These are phyloP conservation scores for Fusarium incarnatum DNA, from an alignment of 2,329 filamentous ascomycete genomes.

Conservation along the genomic window DNA sequence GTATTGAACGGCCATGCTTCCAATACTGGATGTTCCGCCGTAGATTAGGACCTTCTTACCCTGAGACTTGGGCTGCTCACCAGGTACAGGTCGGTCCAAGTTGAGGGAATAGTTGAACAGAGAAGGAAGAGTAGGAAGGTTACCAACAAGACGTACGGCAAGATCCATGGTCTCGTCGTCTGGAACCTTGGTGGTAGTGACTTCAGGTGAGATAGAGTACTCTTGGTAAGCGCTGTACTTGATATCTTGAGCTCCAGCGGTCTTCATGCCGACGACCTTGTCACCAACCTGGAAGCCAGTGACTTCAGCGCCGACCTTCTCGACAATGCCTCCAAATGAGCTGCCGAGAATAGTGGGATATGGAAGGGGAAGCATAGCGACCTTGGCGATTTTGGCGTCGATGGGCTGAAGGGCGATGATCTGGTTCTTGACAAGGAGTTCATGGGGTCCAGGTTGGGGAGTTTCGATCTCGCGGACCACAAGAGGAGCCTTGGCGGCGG, in stretches of 20 bases:
- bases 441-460: constrained; percentile 30
- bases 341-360: constrained; percentile 34
- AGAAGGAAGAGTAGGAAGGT: constrained; percentile 31
- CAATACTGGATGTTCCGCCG: constrained; percentile 36
- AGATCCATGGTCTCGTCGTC: constrained; percentile 17
- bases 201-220: constrained; percentile 11
- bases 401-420: constrained; percentile 36
- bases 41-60: constrained; percentile 29
- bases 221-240: constrained; percentile 37
- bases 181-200: constrained; percentile 27
- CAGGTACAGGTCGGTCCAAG: constrained; percentile 21
- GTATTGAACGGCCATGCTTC: constrained; percentile 32
- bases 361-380: constrained; percentile 32
- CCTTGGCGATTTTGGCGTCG: constrained; percentile 38
- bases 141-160: constrained; percentile 34
- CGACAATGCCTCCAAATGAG: constrained; percentile 34
- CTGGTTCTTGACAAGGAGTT: constrained; percentile 37
- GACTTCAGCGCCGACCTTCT: constrained; percentile 14
- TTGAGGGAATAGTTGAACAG: constrained; percentile 33
- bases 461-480: constrained; percentile 30
- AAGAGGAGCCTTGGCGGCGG: constrained; percentile 29
- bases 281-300: constrained; percentile 28
- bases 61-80: background rate
- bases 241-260: constrained; percentile 24
- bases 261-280: constrained; percentile 34